Evolutionary conservation across 495 filamentous ascomycete genomes (phyloP), one percentile per base, ranked within the genome.

Genomic region (Glarea lozoyensis): DNA sequence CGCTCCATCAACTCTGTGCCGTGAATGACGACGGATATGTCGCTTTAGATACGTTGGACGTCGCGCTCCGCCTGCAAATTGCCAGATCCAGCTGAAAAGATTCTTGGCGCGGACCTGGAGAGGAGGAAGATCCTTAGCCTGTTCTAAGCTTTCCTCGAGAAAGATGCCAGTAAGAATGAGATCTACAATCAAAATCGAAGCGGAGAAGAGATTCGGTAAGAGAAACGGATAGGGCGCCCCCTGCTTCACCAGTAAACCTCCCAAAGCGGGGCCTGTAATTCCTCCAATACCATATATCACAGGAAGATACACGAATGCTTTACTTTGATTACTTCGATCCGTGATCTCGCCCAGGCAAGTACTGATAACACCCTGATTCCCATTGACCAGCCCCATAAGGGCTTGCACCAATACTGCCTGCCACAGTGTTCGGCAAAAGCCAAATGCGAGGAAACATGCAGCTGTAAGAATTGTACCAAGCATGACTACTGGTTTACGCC

Each of bases 281-380:
- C 84, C 86, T 12, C 92, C 92, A 40, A 98, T 66, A 16, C 89
- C 88, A 60, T 98, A 97, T 2, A 98, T 75, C 29, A 94, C 81
- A 0, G 92, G 92, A 12, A 98, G 73, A 66, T 90, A 98, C 2
- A 81, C 84, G 55, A 97, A 98, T 0, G 88, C 90, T 36, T 73
- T 74, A 30, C 82, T 87, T 64, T 98, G 92, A 59, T 98, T 98
- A 48, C 82, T 89, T 30, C 84, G 78, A 55, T 97, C 90, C 1
- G 92, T 98, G 43, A 98, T 82, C 60, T 98, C 92, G 10, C 93
- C 92, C 19, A 98, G 66, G 43, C 88, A 92, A 1, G 93, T 95
- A 19, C 86, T 88, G 2, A 98, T 85, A 15, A 97, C 75, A 4
- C 73, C 76, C 2, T 75, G 73, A 51, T 98, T 98, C 10, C 93